Percentiles rank a stretch among this genome's conserved stretches.
Conservation (phyloP, 2,329 filamentous ascomycete species). For the Penicillium rolfsii region DNA sequence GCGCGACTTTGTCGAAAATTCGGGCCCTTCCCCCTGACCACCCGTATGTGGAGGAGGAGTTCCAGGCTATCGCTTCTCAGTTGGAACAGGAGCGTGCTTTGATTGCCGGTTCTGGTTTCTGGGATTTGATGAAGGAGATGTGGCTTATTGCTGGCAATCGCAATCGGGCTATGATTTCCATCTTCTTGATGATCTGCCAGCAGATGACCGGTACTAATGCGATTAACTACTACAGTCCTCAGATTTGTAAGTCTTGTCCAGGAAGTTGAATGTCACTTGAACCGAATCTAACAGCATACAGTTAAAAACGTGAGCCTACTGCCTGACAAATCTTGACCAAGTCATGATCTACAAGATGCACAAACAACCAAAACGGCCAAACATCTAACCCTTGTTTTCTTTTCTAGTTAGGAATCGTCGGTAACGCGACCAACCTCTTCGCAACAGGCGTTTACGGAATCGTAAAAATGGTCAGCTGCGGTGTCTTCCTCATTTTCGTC, state of each 20-base stretch:
- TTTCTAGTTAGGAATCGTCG: slow-evolving; percentile 61
- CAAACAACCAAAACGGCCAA: background rate
- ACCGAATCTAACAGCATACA: slow-evolving; percentile 15
- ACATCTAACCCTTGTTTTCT: background rate
- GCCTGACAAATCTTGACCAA: background rate
- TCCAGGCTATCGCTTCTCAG: slow-evolving; percentile 63
- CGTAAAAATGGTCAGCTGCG: slow-evolving; percentile 68
- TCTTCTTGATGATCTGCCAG: slow-evolving; percentile 58
- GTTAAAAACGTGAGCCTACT: slow-evolving; percentile 26
- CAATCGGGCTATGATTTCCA: slow-evolving; percentile 58
- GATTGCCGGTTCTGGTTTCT: slow-evolving; percentile 54
- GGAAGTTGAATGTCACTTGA: background rate
- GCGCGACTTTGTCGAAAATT: slow-evolving; percentile 58
- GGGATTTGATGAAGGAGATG: slow-evolving; percentile 67
- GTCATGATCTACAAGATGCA: background rate
- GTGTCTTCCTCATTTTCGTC: slow-evolving; percentile 66
- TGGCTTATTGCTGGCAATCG: slow-evolving; percentile 59
- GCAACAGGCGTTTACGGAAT: slow-evolving; percentile 75
- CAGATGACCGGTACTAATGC: slow-evolving; percentile 60
- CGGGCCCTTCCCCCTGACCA: slow-evolving; percentile 59
- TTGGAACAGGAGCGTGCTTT: slow-evolving; percentile 66
- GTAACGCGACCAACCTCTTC: slow-evolving; percentile 64
- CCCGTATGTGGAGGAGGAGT: slow-evolving; percentile 61
- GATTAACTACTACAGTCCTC: slow-evolving; percentile 70
- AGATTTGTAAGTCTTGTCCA: slow-evolving; percentile 59